Evolutionary conservation across 1,284 basidiomycete genomes (phyloP).

Genomic region (Austroboletus novae-zelandiae): DNA sequence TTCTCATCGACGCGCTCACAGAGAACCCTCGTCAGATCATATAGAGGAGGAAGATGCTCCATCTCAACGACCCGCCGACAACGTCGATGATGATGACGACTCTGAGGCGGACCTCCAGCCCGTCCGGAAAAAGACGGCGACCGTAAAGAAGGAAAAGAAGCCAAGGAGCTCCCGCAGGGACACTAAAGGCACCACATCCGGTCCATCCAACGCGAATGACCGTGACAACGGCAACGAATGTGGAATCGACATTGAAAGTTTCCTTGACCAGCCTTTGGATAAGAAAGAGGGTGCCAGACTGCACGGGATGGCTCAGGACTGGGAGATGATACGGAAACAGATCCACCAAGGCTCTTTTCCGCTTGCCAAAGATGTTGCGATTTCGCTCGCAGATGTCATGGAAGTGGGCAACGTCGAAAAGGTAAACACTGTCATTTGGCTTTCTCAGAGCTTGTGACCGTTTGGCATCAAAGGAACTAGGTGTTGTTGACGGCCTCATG

Average conservation of each 20-base stretch:
- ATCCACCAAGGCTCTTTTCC: constrained; percentile 44
- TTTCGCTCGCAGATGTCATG: constrained; percentile 59
- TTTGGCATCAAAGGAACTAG: constrained; percentile 43
- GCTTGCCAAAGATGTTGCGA: constrained; percentile 54
- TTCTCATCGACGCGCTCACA: constrained; percentile 39
- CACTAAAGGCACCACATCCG: constrained; percentile 12
- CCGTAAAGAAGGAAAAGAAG: constrained; percentile 46
- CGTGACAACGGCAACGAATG: constrained; percentile 45
- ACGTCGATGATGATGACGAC: constrained; percentile 41
- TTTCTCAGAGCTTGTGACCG: background rate
- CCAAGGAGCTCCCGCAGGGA: constrained; percentile 25
- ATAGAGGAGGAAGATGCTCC: constrained; percentile 59
- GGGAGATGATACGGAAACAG: constrained; percentile 49
- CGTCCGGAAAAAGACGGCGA: constrained; percentile 30
- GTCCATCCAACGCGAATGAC: constrained; percentile 20
- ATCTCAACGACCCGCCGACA: constrained; percentile 38
- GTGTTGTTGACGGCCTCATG: constrained; percentile 61
- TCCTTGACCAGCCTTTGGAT: constrained; percentile 60
- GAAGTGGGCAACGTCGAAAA: constrained; percentile 52
- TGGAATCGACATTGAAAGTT: constrained; percentile 54
- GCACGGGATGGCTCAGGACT: constrained; percentile 56
- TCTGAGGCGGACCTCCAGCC: constrained; percentile 40
- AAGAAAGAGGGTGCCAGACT: constrained; percentile 50
- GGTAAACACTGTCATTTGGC: constrained; percentile 34
- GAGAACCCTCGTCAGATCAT: constrained; percentile 49